Conservation (phyloP, 2,329 filamentous ascomycete species). For the Aspergillus fumigatus region DNA sequence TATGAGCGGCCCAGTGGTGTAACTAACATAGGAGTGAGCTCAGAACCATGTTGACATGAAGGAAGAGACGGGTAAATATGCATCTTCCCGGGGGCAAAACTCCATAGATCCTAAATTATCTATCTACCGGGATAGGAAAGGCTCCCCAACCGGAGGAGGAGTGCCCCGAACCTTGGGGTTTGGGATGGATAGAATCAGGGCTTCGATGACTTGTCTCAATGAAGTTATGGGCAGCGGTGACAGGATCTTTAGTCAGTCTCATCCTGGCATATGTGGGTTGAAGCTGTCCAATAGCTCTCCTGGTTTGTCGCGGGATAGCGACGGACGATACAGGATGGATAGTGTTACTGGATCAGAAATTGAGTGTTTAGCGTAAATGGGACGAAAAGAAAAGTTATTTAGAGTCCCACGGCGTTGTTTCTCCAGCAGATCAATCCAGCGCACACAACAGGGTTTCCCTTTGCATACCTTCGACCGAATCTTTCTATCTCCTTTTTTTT, state of each 20-base stretch:
- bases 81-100: neutral
- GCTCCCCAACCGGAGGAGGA: slow-evolving; percentile 4
- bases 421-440: neutral
- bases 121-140: slow-evolving; percentile 10
- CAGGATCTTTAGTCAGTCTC: slow-evolving; percentile 2
- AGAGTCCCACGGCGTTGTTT: neutral
- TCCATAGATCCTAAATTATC: slow-evolving; percentile 8
- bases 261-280: neutral
- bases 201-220: slow-evolving; percentile 9
- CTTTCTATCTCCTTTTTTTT: rapidly evolving
- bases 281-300: neutral
- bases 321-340: neutral
- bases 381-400: neutral
- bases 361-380: neutral
- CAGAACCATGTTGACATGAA: slow-evolving; percentile 3
- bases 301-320: neutral
- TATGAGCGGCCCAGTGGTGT: slow-evolving; percentile 1
- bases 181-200: slow-evolving; percentile 12
- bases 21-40: slow-evolving; percentile 1
- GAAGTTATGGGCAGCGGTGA: slow-evolving; percentile 8
- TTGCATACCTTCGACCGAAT: neutral
- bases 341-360: neutral
- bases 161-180: slow-evolving; percentile 8
- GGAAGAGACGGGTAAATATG: slow-evolving; percentile 9
- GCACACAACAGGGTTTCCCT: neutral